Base-by-base conservation (phyloP, 257 asterid genomes). In the Solanum verrucosum region DNA sequence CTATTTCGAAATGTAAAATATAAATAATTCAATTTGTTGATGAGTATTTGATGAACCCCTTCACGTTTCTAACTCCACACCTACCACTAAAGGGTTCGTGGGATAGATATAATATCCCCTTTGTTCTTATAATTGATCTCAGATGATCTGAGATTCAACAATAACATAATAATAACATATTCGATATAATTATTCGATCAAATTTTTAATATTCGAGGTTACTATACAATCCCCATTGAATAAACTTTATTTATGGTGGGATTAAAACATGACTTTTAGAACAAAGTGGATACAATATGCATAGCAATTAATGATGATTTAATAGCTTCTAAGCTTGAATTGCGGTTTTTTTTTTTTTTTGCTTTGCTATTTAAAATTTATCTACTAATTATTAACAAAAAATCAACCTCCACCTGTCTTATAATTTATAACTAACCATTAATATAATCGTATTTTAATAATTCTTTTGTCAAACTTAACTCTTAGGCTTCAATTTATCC, bases 321-420 rank as follows among this genome's bases (percentile, higher is more conserved):
- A 25, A 42, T 78, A 78, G 63, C 84, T 25, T 78, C 63, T 42
- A 42, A 78, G 84, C 84, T 42, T 40, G 63, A 29, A 81, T 81
- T 81, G 27, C 4, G 27, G 18, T 6, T 42, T 42, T 12, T 44
- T 9, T 12, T 44, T 9, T 79, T 78, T 4, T 44, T 79, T 44
- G 27, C 59, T 29, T 20, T 44, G n/a, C 21, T 27, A 38, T 79
- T 79, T 79, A 15, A 81, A 27, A 16, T 7, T 79, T 4, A 79
- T 79, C 38, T 79, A 11, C 67, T 79, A 44, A 25, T 79, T 46
- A 44, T 18, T 18, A 7, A 7, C 5, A 27, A 27, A 31, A 9
- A 72, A 46, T 46, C 85, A 81, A 46, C 29, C 68, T 46, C 65
- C 27, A 16, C 40, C 40, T 8, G 34, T 46, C 85, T 46, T 9